Conservation (phyloP, 1,284 basidiomycete genomes). For the Ceratobasidium sp. region DNA sequence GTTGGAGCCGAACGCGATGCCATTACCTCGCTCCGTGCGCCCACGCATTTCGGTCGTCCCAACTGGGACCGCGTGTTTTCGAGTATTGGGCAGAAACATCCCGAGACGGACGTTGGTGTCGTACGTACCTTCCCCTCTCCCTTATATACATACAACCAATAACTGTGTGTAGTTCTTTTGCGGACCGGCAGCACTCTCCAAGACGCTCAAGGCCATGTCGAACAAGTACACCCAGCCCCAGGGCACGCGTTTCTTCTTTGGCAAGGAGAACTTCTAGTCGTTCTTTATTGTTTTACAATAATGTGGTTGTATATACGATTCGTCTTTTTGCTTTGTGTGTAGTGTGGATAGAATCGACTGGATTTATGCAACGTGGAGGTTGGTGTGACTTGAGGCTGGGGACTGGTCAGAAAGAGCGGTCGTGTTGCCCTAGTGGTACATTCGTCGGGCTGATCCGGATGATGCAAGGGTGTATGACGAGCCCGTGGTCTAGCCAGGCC, state of each 20-base stretch:
- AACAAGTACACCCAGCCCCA: slow-evolving; percentile 85
- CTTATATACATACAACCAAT: neutral
- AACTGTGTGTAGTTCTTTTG: slow-evolving; percentile 69
- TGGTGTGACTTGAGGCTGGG: too few relatives aligned
- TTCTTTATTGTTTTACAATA: neutral
- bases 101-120: slow-evolving; percentile 84
- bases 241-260: slow-evolving; percentile 86
- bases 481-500: too few relatives aligned
- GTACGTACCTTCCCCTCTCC: slow-evolving; percentile 52
- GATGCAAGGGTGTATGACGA: too few relatives aligned
- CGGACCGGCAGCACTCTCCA: slow-evolving; percentile 74
- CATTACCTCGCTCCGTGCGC: slow-evolving; percentile 81
- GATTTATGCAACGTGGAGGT: neutral
- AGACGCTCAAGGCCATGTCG: slow-evolving; percentile 72
- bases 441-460: too few relatives aligned
- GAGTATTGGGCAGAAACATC: slow-evolving; percentile 77
- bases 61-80: slow-evolving; percentile 88
- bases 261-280: slow-evolving; percentile 60
- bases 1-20: slow-evolving; percentile 89
- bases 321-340: neutral
- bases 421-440: too few relatives aligned
- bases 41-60: slow-evolving; percentile 93
- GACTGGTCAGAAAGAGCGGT: too few relatives aligned
- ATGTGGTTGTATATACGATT: neutral
- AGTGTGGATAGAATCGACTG: neutral